phyloP scores from a whole-genome alignment of 192 early-diverging fungal species.

The Ambispora gerdemannii region DNA sequence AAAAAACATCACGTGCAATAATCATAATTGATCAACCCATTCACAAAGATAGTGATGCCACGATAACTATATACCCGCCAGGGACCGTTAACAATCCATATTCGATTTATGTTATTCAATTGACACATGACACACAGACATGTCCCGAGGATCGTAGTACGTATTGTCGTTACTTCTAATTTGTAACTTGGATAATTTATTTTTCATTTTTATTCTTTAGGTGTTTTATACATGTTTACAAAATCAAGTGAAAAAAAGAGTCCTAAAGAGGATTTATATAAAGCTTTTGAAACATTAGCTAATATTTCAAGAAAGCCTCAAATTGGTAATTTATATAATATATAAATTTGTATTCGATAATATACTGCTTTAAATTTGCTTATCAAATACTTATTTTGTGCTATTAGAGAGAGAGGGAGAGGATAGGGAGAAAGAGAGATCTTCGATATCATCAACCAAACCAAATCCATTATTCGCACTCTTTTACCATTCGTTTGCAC shows the following conservation, averaged over 20 bases:
- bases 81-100: slow-evolving; percentile 34
- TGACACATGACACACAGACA: slow-evolving; percentile 41
- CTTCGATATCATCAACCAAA: background rate
- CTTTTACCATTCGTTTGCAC: slow-evolving; percentile 47
- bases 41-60: slow-evolving; percentile 39
- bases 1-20: slow-evolving; percentile 43
- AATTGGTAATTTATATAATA: background rate
- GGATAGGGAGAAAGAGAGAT: too few species aligned
- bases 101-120: slow-evolving; percentile 41
- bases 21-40: slow-evolving; percentile 44
- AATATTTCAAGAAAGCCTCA: slow-evolving; percentile 2
- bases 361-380: too few species aligned
- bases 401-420: too few species aligned
- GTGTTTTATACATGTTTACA: slow-evolving; percentile 34
- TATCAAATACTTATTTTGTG: background rate
- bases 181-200: background rate
- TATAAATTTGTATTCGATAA: too few species aligned
- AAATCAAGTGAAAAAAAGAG: slow-evolving; percentile 7
- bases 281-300: slow-evolving; percentile 19
- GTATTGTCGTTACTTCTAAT: background rate
- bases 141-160: slow-evolving; percentile 46
- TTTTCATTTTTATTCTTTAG: slow-evolving; percentile 22
- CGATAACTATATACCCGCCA: slow-evolving; percentile 36
- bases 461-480: slow-evolving; percentile 41
- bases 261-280: slow-evolving; percentile 24